Conservation (phyloP, 148 eudicot species). For the Camellia sinensis region DNA sequence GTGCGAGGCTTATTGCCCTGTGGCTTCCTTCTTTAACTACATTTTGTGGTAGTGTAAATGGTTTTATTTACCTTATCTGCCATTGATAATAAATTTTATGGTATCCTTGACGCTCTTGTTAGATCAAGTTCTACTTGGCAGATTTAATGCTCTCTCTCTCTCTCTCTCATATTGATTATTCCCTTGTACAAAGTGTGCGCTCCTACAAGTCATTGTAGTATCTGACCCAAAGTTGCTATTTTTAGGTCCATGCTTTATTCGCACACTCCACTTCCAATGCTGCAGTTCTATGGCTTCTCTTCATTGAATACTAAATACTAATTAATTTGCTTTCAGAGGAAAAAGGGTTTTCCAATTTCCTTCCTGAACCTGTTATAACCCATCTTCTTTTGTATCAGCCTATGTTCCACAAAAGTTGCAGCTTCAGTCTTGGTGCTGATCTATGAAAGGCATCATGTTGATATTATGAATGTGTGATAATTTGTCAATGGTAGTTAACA, state of each 20-base stretch:
- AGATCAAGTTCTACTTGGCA: background rate
- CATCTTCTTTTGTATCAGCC: background rate
- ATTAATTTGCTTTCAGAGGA: background rate
- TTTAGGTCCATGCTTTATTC: background rate
- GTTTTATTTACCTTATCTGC: background rate
- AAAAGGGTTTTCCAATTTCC: background rate
- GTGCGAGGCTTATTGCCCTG: background rate
- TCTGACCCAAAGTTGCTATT: background rate
- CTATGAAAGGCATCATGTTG: background rate
- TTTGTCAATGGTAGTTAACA: background rate
- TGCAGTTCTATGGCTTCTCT: constrained; percentile 6
- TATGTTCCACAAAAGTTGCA: background rate
- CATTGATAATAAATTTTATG: background rate
- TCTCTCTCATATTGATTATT: background rate
- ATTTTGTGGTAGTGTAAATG: background rate
- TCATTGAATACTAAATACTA: background rate
- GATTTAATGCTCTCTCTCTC: background rate
- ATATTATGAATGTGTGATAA: background rate
- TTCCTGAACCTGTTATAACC: background rate
- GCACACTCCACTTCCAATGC: background rate
- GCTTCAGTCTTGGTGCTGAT: background rate
- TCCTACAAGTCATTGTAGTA: background rate
- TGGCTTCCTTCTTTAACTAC: background rate
- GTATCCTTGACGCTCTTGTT: background rate
- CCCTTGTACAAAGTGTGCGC: background rate